Base-by-base conservation (phyloP, 495 filamentous ascomycete genomes). In the Apodospora peruviana region DNA sequence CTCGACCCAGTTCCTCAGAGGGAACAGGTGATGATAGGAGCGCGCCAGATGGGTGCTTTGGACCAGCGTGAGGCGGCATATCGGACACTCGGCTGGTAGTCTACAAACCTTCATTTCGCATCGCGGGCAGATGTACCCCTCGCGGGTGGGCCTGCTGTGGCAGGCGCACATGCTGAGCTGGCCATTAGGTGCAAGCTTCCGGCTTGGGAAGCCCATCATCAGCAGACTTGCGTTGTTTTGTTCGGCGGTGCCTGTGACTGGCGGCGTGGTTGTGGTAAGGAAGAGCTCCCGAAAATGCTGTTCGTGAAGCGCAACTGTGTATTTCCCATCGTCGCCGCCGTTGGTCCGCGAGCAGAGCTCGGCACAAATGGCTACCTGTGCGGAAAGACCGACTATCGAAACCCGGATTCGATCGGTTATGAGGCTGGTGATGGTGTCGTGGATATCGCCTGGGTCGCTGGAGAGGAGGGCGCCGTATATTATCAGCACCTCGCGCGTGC, bases 181-280 rank as follows among this genome's bases (percentile, higher is more conserved):
- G 43, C 85, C 81, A 19, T 68, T 71, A 14, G 79, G 71, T 47
- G 89, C 88, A 42, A 90, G 81, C n/a, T 86, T 86, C 14, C 93
- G 82, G 39, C 85, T 91, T n/a, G 93, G 93, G 57, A 99, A 99
- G 3, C 93, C 94, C 94, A 97, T 97, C 87, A 90, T 94, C 12
- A 99, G 77, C 24, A 97, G 74, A 21, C 87, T 87, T 32, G 86
- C 85, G 39, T 81, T 77, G 50, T 75, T 79, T 57, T 84, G 79
- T 59, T 83, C 82, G 27, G 79, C 67, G 0, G 82, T 76, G 40
- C 86, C 80, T 4, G 88, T 85, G 17, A 87, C 83, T 2, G 93
- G 94, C 2, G 93, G 93, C 8, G 87, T 95, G 5, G 91, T 97
- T 32, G 86, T 79, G 27, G 84, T 82, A 68, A 97, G 82, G 49